Evolutionary conservation across 768 basidiomycete species (phyloP).

Genomic region (Lactarius evosmus): DNA sequence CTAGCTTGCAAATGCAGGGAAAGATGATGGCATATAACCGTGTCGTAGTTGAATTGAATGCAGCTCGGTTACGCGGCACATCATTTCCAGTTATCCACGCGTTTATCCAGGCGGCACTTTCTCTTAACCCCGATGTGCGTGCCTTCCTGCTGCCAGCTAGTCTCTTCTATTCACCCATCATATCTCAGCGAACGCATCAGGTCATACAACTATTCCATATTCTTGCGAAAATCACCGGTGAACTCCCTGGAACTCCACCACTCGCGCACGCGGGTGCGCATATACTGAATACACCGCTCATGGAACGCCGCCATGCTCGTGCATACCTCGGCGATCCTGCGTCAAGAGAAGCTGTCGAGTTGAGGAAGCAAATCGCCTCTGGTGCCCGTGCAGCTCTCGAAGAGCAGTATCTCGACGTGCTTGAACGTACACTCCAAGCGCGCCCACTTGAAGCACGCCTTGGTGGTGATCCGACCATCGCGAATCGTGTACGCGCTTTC

Average conservation of each 20-base stretch:
- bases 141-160: constrained; percentile 1
- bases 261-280: constrained; percentile 78
- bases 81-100: constrained; percentile 76
- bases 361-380: constrained; percentile 70
- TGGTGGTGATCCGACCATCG: constrained; percentile 86
- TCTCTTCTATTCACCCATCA: not conserved
- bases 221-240: constrained; percentile 70
- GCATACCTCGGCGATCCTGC: constrained; percentile 67
- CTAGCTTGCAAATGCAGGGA: constrained; percentile 78
- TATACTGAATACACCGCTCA: constrained; percentile 73
- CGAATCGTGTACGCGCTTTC: constrained; percentile 89
- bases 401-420: constrained; percentile 80
- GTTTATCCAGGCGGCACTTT: constrained; percentile 62
- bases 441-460: constrained; percentile 80
- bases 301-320: constrained; percentile 80
- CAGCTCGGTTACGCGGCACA: constrained; percentile 62
- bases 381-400: constrained; percentile 83
- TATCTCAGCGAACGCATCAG: constrained; percentile 48
- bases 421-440: constrained; percentile 80
- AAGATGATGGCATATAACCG: constrained; percentile 97
- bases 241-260: constrained; percentile 72
- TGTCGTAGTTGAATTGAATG: constrained; percentile 74
- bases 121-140: constrained; percentile 57
- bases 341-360: constrained; percentile 58
- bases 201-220: constrained; percentile 70